Evolutionary conservation across 345 rosid species (phyloP), one percentile per base, ranked within the genome.

Genomic region (Physaria fendleri): DNA sequence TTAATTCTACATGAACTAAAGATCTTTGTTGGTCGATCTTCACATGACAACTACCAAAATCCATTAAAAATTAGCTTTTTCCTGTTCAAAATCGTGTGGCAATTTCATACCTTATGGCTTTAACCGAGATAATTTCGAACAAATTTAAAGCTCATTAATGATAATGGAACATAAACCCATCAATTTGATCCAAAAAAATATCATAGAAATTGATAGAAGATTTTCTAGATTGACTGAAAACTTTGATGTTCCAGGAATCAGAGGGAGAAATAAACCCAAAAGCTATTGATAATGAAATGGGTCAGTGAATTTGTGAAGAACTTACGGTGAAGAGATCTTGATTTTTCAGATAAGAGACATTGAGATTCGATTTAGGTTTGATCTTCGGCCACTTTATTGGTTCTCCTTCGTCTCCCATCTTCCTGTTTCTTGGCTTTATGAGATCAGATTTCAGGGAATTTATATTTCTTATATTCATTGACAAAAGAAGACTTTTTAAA

Each of bases 241-340:
- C 51, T 44, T 32, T 5, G 33, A 57, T 15, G 16, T 13, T 10
- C 3, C 37, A 38, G 34, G 12, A 24, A 24, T n/a, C 6, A n/a
- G 6, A 16, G 3, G 27, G 14, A 44, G 12, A 44, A 21, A 9
- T 39, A 30, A 52, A 41, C 35, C 52, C 52, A 41, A 41, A 41
- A 28, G 24, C 24, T 22, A 22, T 22, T 22, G 4, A 25, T 7
- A 50, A 1, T 6, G 28, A 32, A 32, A 51, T 17, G 14, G 14
- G 8, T 4, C 8, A 33, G 23, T 28, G 12, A 4, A 14, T 5
- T 30, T n/a, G 44, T 0, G 38, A 42, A 32, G 28, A 72, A 35
- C 77, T 5, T 73, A 82, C 92, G n/a, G 85, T 81, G 68, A 88
- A 83, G 43, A 85, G 96, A 75, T 88, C 93, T 20, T 30, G 51